phyloP scores from a whole-genome alignment of 2,329 filamentous ascomycete genomes.

The Cadophora sp. region DNA sequence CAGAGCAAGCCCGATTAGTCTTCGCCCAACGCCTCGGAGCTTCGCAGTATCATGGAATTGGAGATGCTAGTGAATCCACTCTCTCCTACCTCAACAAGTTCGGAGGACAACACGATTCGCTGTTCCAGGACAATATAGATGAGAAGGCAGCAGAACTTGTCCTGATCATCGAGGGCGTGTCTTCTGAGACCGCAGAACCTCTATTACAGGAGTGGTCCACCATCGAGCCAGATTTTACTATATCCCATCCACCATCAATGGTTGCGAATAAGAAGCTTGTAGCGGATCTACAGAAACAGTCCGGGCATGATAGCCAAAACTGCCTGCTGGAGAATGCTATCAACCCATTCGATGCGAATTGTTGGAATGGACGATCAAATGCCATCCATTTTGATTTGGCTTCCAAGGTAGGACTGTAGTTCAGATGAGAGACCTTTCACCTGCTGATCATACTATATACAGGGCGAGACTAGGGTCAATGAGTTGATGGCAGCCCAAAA shows the following conservation, averaged over 20 bases:
- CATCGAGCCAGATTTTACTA: conserved; percentile 55
- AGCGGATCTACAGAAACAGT: conserved; percentile 40
- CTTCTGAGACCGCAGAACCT: conserved; percentile 49
- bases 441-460: conserved; percentile 15
- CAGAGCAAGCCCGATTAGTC: conserved; percentile 57
- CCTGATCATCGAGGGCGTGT: conserved; percentile 64
- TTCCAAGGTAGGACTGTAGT: conserved; percentile 34
- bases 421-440: background rate
- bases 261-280: conserved; percentile 42
- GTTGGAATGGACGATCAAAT: conserved; percentile 46
- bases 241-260: conserved; percentile 52
- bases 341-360: conserved; percentile 39
- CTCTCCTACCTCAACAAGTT: conserved; percentile 65
- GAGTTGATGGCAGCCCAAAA: conserved; percentile 35
- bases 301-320: conserved; percentile 30
- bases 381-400: conserved; percentile 39
- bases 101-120: conserved; percentile 56
- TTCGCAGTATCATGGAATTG: conserved; percentile 53
- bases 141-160: conserved; percentile 57
- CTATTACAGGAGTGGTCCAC: conserved; percentile 51
- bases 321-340: conserved; percentile 41
- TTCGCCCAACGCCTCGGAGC: conserved; percentile 62
- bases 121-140: conserved; percentile 53
- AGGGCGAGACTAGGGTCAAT: conserved; percentile 28
- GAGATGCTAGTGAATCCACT: conserved; percentile 46